Evolutionary conservation across 768 basidiomycete genomes (phyloP), one percentile per base, ranked within the genome.

Genomic region (Cystofilobasidium capitatum): DNA sequence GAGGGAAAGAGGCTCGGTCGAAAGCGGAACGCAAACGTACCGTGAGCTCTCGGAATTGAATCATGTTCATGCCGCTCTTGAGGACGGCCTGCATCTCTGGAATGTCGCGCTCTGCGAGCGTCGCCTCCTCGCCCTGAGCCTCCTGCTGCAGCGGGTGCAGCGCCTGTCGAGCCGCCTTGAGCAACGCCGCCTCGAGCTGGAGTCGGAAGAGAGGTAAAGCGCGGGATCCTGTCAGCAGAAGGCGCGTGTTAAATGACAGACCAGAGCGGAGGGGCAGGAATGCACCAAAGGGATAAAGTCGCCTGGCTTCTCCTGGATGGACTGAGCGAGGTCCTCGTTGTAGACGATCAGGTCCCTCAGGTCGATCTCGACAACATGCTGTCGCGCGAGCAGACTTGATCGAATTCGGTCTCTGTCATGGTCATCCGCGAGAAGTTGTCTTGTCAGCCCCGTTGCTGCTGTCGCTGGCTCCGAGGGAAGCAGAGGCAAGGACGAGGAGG

Each of bases 301-400:
- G 7, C 87, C 86, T 22, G 96, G 96, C 72, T 82, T 81, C 71
- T 91, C 88, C 77, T 96, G 91, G 64, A 97, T 85, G 26, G 85
- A 84, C 76, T 93, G 89, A 1, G 91, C 92, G 40, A 99, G 81
- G 74, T 94, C 91, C 73, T 97, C 93, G 72, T 96, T 92, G 80
- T 87, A 98, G 35, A 92, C 79, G 51, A 77, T 76, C 64, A 81
- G 70, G 70, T 81, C 79, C 70, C 86, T 80, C 72, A 94, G 81
- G 78, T 97, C 87, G 70, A 97, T 85, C 77, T 96, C 84, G 67
- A 98, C 86, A 62, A 86, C 79, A 75, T 88, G 85, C 70, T 93
- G 89, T 75, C 92, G 92, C 70, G 94, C 76, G 17, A 98, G 83
- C 39, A 98, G 78, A 75, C 92, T 94, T 55, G 86, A 89, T 24